Base-by-base conservation (phyloP, 2,329 filamentous ascomycete species). In the Chaetothyriales sp. region DNA sequence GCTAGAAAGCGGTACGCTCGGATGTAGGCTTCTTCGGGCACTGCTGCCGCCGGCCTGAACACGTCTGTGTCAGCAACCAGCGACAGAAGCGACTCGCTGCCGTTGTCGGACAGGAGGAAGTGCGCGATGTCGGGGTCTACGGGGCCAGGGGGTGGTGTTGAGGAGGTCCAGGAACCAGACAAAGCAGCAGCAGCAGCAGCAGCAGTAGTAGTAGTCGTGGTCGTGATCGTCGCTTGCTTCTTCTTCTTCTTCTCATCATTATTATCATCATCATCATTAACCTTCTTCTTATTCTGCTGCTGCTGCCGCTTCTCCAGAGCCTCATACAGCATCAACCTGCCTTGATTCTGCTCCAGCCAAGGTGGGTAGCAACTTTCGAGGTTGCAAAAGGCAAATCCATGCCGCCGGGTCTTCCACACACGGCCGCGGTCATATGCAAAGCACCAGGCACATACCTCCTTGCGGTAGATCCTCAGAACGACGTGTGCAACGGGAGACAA, bases 391-490 rank as follows among this genome's bases (percentile, higher is more conserved):
- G 47, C 49, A n/a, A 48, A 25, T 3, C 44, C 49, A 7, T 43
- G 12, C 18, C 48, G 46, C 5, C 54, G 52, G 19, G 49, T 45
- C 36, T 56, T 56, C 54, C 54, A 56, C 22, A 52, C 28, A 10
- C 52, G 26, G 18, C 54, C 54, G 22, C 54, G 49, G 19, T 56
- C 46, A 44, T 56, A 56, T 8, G 48, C 18, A 42, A 56, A 56
- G 42, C 54, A 56, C 32, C 48, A 49, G 12, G 54, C 49, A 43
- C 54, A 56, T 19, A 56, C 54, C 49, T 56, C 54, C 36, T 48
- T 46, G 8, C 49, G 46, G 44, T 56, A 56, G 8, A 47, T 43
- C 4, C 49, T 48, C 18, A 53, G 18, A 39, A 53, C 48, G 18
- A 53, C 51, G 39, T 50, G 46, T 18, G 53, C 49, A 32, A 44